Conservation (phyloP, 1,284 basidiomycete genomes). For the Phellopilus nigrolimitatus region DNA sequence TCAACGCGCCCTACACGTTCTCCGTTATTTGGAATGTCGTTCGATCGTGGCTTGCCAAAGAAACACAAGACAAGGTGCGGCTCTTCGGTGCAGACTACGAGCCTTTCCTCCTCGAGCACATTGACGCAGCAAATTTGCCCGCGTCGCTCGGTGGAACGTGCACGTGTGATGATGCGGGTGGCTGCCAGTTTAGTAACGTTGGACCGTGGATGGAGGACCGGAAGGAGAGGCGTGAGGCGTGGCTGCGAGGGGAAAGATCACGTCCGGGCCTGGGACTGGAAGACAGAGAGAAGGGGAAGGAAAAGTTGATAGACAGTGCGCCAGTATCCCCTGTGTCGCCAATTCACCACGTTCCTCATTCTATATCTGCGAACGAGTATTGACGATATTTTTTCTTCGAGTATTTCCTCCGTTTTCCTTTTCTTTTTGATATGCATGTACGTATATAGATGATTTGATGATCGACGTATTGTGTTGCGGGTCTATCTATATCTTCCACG, state of each 20-base stretch:
- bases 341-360: not conserved
- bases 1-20: constrained; percentile 68
- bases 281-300: constrained; percentile 6
- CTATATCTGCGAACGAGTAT: not conserved
- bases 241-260: constrained; percentile 14
- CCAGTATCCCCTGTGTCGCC: not conserved
- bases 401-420: too few species aligned
- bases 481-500: not conserved
- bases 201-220: constrained; percentile 69
- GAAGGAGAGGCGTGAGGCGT: constrained; percentile 43
- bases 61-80: constrained; percentile 61
- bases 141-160: constrained; percentile 43
- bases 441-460: too few species aligned
- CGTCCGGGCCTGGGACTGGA: constrained; percentile 14
- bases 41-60: constrained; percentile 66
- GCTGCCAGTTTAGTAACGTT: constrained; percentile 55
- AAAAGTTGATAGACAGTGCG: not conserved
- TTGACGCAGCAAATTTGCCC: constrained; percentile 52
- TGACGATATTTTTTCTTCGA: not conserved
- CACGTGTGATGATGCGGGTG: constrained; percentile 47
- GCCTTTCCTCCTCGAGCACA: constrained; percentile 46
- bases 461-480: not conserved
- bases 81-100: constrained; percentile 57
- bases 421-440: not conserved
- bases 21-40: constrained; percentile 64